These are phyloP conservation scores for Setaria italica DNA, from an alignment of 202 grass and related monocot genomes.

Conservation along the genomic window DNA sequence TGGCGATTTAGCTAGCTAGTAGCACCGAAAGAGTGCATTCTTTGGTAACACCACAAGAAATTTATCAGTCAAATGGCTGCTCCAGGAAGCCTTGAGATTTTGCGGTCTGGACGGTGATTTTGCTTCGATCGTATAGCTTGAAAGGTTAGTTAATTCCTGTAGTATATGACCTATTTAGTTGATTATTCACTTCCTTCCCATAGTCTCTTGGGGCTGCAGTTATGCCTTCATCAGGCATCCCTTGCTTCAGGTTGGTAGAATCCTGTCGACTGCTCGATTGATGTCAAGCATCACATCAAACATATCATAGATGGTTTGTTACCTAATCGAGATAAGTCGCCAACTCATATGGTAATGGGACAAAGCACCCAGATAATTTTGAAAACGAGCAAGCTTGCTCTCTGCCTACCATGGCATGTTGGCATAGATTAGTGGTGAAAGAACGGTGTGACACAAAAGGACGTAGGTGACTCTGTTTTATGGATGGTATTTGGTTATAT, in stretches of 20 bases:
- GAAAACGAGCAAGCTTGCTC: constrained; percentile 26
- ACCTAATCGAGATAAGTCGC: constrained; percentile 1
- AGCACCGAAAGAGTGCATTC: constrained; percentile 37
- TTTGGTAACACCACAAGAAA: constrained; percentile 45
- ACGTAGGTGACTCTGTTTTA: background rate
- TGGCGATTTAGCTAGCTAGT: constrained; percentile 26
- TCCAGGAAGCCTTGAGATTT: constrained; percentile 36
- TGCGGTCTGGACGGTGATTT: constrained; percentile 32
- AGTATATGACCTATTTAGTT: background rate
- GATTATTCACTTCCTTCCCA: background rate
- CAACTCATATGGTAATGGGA: constrained; percentile 42
- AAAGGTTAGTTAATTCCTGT: constrained; percentile 19
- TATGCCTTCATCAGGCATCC: constrained; percentile 21
- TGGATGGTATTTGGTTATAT: background rate
- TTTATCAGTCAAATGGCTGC: constrained; percentile 40
- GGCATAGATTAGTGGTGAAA: background rate
- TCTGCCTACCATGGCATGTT: constrained; percentile 15
- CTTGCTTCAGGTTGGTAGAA: constrained; percentile 33
- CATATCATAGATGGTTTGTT: background rate
- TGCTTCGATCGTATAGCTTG: constrained; percentile 21
- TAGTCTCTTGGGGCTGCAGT: background rate
- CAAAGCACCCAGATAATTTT: constrained; percentile 29
- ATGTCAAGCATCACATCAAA: constrained; percentile 34
- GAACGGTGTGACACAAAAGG: background rate
- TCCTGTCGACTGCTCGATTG: background rate